These are phyloP conservation scores for Physcomitrium patens DNA, from an alignment of 225 moss, liverwort and hornwort species.

Conservation along the genomic window DNA sequence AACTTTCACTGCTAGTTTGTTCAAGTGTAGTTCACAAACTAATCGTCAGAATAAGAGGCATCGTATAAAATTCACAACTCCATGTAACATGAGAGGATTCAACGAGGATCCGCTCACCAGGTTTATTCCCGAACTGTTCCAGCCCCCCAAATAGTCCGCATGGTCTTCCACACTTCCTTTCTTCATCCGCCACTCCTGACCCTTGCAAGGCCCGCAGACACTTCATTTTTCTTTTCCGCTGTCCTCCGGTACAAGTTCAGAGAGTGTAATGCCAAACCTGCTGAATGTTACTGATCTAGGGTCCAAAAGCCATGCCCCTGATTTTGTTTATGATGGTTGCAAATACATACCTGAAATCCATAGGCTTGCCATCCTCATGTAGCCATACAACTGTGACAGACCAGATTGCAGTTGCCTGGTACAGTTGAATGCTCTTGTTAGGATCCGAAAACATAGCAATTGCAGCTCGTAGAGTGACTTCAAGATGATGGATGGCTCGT, in stretches of 20 bases:
- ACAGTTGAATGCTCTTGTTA: background rate
- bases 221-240: too few relatives aligned
- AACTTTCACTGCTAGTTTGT: too few relatives aligned
- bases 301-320: constrained; percentile 62
- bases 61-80: background rate
- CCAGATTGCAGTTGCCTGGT: too few relatives aligned
- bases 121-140: constrained; percentile 47
- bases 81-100: background rate
- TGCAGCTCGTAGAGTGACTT: constrained; percentile 2
- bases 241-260: too few relatives aligned
- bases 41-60: background rate
- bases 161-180: constrained; percentile 24
- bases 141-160: constrained; percentile 54
- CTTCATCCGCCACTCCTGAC: constrained; percentile 46
- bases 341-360: constrained; percentile 24
- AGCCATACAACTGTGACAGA: background rate
- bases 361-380: constrained; percentile 28
- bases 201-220: constrained; percentile 43
- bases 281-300: background rate
- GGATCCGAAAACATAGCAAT: background rate
- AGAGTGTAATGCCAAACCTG: too few relatives aligned
- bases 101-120: constrained; percentile 28
- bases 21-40: too few relatives aligned
- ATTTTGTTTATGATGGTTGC: constrained; percentile 13
- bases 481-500: background rate